phyloP scores from a whole-genome alignment of 169 alveolate species.

The Ichthyophthirius multifiliis region DNA sequence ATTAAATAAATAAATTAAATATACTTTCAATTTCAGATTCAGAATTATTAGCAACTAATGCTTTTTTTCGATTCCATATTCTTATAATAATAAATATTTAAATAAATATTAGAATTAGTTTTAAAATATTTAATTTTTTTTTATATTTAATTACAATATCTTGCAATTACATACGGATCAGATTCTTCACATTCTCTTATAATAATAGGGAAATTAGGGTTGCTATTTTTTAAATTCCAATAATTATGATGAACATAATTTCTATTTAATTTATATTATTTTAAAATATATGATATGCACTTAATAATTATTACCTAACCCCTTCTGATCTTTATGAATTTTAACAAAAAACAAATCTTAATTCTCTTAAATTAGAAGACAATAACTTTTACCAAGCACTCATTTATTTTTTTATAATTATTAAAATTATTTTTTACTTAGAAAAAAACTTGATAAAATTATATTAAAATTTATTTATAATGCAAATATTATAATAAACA shows the following conservation, averaged over 20 bases:
- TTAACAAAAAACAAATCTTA: constrained; percentile 46
- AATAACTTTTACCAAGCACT: constrained; percentile 34
- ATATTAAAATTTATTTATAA: no score
- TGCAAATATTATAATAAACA: no score
- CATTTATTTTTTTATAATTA: no score
- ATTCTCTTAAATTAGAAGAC: constrained; percentile 32
- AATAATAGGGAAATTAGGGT: constrained; percentile 49
- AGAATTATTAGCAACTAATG: constrained; percentile 25
- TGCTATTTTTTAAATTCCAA: constrained; percentile 27
- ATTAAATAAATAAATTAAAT: neutral
- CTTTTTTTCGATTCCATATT: constrained; percentile 45
- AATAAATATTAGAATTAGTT: neutral
- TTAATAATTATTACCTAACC: constrained; percentile 16
- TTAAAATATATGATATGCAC: neutral
- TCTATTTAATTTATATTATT: constrained; percentile 5
- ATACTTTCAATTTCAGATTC: constrained; percentile 36
- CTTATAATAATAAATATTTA: neutral
- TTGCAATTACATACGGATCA: constrained; percentile 39
- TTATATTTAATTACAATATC: constrained; percentile 19
- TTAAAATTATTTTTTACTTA: no score
- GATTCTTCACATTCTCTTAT: constrained; percentile 52
- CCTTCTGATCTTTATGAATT: constrained; percentile 29
- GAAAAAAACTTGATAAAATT: no score
- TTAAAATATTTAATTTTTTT: neutral
- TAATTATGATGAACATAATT: constrained; percentile 27